Evolutionary conservation across 2,329 filamentous ascomycete genomes (phyloP), one percentile per base, ranked within the genome.

Genomic region (Nemania sp.): DNA sequence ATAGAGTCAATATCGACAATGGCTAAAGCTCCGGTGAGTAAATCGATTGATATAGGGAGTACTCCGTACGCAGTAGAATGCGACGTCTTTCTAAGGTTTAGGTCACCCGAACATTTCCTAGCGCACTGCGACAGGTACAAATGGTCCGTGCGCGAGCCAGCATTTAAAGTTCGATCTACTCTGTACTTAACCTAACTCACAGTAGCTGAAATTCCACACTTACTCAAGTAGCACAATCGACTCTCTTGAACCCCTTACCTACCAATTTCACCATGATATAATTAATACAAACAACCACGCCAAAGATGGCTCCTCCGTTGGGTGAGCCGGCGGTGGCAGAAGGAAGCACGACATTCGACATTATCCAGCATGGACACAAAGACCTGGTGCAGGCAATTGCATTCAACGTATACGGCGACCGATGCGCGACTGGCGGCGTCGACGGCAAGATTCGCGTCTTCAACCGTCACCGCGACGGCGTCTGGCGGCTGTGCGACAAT

Each of bases 371-470:
- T 70, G 86, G 86, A 63, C 88, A 92, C 72, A 83, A 85, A 66
- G 89, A 95, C 70, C 80, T 94, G 39, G 89, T 95, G 46, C 86
- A 92, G 61, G 88, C 90, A 50, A 86, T 93, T 57, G 88, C 90
- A 62, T 96, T 95, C 80, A 97, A 97, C 72, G 86, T 86, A 62
- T 96, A 96, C 71, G 93, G 92, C 64, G 92, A 91, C 65, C 89
- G 92, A 63, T 92, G 93, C 77, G 89, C 92, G 36, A 94, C 91
- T 2, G 91, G 91, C 28, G 94, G 91, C 15, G 90, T 93, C 15
- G 93, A 97, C 71, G 93, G 96, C 71, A 90, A 89, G 70, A 88
- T 97, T 66, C 91, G 92, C 68, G 89, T 97, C 59, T 97, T 93
- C 81, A 90, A 93, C 72, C 82, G 87, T 42, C 88, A 94, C 68